Percentiles rank a stretch among this genome's conserved stretches.
Evolutionary conservation across 306 rosid species (phyloP).

Genomic region (Dalbergia cultrata): DNA sequence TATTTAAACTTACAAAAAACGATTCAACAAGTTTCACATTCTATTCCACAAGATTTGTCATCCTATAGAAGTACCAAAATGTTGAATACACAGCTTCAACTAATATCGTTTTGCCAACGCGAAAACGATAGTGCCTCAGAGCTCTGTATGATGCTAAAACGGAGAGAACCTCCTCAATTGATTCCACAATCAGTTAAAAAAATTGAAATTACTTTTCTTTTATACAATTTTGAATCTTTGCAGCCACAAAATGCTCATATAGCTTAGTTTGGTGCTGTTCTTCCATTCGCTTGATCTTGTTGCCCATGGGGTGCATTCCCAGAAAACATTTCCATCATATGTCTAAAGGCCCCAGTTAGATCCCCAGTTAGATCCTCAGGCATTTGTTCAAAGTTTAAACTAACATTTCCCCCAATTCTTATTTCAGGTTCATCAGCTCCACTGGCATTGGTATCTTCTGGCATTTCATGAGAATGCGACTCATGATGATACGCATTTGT

Average conservation of each 20-base stretch:
- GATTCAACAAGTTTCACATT: constrained; percentile 4
- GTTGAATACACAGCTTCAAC: background rate
- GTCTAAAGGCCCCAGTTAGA: constrained; percentile 67
- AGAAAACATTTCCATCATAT: constrained; percentile 77
- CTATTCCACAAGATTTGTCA: constrained; percentile 15
- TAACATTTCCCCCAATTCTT: constrained; percentile 58
- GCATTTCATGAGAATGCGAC: constrained; percentile 56
- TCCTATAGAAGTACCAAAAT: constrained; percentile 6
- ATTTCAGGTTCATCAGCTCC: constrained; percentile 61
- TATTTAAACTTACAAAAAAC: background rate
- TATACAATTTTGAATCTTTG: constrained; percentile 32
- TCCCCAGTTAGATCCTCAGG: constrained; percentile 73
- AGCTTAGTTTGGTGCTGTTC: constrained; percentile 67
- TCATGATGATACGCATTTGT: constrained; percentile 59
- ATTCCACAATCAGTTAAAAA: background rate
- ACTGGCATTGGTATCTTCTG: constrained; percentile 42
- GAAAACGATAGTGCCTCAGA: constrained; percentile 3
- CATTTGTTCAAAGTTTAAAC: constrained; percentile 67
- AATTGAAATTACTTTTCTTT: background rate
- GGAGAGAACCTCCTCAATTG: background rate
- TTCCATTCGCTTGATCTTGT: constrained; percentile 57
- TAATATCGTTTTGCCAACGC: background rate
- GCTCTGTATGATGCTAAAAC: background rate
- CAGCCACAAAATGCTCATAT: constrained; percentile 25
- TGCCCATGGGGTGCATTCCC: constrained; percentile 59